Conservation (phyloP, 2,329 filamentous ascomycete genomes). For the Metarhizium brunneum region DNA sequence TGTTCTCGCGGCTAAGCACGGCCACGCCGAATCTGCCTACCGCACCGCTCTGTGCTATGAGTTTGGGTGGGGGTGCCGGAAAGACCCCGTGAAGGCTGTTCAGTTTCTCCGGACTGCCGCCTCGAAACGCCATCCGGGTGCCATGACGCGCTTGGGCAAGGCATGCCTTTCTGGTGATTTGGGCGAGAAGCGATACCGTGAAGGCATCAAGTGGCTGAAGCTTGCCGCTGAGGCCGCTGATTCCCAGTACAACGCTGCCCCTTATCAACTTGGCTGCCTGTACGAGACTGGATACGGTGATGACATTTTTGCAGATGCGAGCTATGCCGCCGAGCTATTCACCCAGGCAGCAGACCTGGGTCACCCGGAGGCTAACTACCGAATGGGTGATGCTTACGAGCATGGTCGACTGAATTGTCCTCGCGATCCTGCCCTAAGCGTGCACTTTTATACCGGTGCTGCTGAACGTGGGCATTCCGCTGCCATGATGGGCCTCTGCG, state of each 20-base stretch:
- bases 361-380: constrained; percentile 75
- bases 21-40: constrained; percentile 92
- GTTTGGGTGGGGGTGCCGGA: constrained; percentile 92
- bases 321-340: constrained; percentile 87
- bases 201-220: constrained; percentile 95
- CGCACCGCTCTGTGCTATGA: constrained; percentile 92
- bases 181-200: constrained; percentile 76
- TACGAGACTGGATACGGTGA: constrained; percentile 93
- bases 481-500: constrained; percentile 97
- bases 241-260: constrained; percentile 81
- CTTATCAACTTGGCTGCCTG: constrained; percentile 79
- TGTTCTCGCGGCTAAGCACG: constrained; percentile 88
- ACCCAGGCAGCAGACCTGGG: constrained; percentile 90
- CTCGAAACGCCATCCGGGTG: constrained; percentile 89
- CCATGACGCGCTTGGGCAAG: constrained; percentile 84
- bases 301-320: constrained; percentile 84
- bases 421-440: constrained; percentile 81
- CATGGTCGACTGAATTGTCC: constrained; percentile 83
- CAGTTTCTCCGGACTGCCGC: constrained; percentile 88
- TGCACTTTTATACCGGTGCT: constrained; percentile 94
- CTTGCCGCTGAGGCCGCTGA: constrained; percentile 85
- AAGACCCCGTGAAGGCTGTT: constrained; percentile 82
- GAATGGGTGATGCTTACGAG: constrained; percentile 95
- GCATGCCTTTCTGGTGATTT: constrained; percentile 86
- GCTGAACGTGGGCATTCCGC: constrained; percentile 74